Base-by-base conservation (phyloP, 345 rosid genomes). In the Barbarea vulgaris region DNA sequence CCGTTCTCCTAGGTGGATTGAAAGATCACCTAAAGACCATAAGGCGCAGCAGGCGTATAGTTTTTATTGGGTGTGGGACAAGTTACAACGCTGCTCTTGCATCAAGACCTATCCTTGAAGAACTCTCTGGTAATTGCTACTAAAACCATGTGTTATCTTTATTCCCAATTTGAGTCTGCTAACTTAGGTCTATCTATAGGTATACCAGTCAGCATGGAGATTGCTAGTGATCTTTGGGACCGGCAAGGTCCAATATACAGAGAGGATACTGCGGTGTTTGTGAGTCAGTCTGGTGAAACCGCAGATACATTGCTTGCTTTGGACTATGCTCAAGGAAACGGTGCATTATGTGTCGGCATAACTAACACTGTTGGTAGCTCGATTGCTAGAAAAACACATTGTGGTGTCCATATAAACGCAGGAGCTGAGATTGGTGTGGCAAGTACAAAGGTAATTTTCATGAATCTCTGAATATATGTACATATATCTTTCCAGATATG, bases 241-340 rank as follows among this genome's bases (percentile, higher is more conserved):
- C 77, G 98, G 68, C 91, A 87, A 77, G 98, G 97, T 80, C 97
- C 97, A 22, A 91, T 94, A 69, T 90, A 94, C 83, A 88, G 98
- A 82, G 97, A 94, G 84, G 98, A 94, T 73, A 94, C 97, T 5
- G 98, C 96, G 9, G 93, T 84, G 61, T 94, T 94, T 85, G 98
- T 94, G 61, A 91, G 98, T 83, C 97, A 94, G 80, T 94, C 98
- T 50, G 98, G 98, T 81, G 98, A 94, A 94, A 94, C 98, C 22
- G 97, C 98, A 44, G 98, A 94, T 85, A 85, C 98, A 17, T 74
- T 94, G 72, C 83, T 78, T 67, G 98, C 98, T 14, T 65, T 94
- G 58, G 93, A 88, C 52, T 90, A 94, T 78, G 96, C 98, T 70
- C 75, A 76, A 1, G 95, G 87, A 73, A 91, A 91, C 71, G 97